Percentiles rank a stretch among this genome's conserved stretches.
Conservation (phyloP, 768 basidiomycete species). For the Mrakia frigida region DNA sequence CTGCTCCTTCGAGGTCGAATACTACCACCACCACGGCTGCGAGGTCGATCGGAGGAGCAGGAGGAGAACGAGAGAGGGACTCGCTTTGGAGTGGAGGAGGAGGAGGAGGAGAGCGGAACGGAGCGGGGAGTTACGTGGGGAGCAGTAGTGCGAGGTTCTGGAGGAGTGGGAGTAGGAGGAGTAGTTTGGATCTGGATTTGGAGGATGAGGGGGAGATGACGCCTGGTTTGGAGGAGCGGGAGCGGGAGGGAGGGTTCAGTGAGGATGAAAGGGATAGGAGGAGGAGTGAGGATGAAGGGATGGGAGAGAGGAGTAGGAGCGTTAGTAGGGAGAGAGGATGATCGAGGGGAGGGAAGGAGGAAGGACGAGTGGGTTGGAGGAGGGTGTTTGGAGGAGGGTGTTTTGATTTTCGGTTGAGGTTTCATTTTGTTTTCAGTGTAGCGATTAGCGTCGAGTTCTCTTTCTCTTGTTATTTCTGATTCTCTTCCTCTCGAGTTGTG, state of each 20-base stretch:
- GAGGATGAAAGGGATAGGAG: not conserved
- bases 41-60: not conserved
- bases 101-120: not conserved
- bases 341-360: too few relatives aligned
- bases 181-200: not conserved
- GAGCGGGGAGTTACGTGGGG: not conserved
- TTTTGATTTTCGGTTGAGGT: too few relatives aligned
- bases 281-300: not conserved
- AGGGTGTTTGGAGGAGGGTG: too few relatives aligned
- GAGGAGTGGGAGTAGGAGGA: conserved; percentile 12
- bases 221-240: not conserved
- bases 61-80: conserved; percentile 11
- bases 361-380: too few relatives aligned
- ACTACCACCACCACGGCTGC: too few relatives aligned
- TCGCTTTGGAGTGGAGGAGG: conserved; percentile 12
- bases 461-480: too few relatives aligned
- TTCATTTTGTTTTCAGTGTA: too few relatives aligned
- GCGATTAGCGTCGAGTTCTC: too few relatives aligned
- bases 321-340: not conserved
- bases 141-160: not conserved
- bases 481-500: too few relatives aligned
- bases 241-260: not conserved
- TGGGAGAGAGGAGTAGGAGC: not conserved
- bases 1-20: not conserved
- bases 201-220: conserved; percentile 1